Percentiles rank a stretch among this genome's conserved stretches.
phyloP scores from a whole-genome alignment of 495 filamentous ascomycete species.

The Antarctomyces pellizariae region DNA sequence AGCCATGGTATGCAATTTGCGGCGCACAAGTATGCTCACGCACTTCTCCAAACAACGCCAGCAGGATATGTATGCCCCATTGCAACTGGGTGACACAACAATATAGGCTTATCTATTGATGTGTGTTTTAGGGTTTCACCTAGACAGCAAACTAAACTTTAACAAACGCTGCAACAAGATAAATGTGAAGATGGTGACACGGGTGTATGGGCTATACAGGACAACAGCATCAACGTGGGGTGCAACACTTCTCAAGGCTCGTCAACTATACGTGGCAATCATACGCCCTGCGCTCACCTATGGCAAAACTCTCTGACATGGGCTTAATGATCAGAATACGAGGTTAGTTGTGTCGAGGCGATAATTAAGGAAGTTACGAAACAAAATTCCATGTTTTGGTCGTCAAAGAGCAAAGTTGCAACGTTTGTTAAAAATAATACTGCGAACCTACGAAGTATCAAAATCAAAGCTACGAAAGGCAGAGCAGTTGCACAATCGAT shows the following conservation, averaged over 20 bases:
- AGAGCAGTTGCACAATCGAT: too few species aligned
- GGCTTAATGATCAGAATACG: too few species aligned
- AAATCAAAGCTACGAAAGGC: too few species aligned
- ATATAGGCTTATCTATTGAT: slow-evolving; percentile 4
- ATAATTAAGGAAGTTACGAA: too few species aligned
- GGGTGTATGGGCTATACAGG: not conserved
- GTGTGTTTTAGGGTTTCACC: slow-evolving; percentile 5
- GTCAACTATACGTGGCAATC: not conserved
- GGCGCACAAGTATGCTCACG: not conserved
- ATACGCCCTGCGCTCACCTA: not conserved
- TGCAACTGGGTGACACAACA: slow-evolving; percentile 1
- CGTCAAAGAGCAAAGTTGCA: too few species aligned
- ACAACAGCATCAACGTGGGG: slow-evolving; percentile 1
- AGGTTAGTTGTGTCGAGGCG: too few species aligned
- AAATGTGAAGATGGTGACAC: not conserved
- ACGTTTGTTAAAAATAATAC: too few species aligned
- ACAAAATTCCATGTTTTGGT: too few species aligned
- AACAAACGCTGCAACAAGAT: not conserved
- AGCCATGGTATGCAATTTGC: not conserved
- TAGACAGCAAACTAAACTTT: slow-evolving; percentile 4
- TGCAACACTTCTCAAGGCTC: not conserved
- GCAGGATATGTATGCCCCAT: slow-evolving; percentile 2
- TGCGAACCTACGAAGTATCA: too few species aligned
- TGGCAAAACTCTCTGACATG: too few species aligned
- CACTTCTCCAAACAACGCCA: not conserved